Conservation (phyloP, 2,329 filamentous ascomycete genomes). For the Ilyonectria destructans region DNA sequence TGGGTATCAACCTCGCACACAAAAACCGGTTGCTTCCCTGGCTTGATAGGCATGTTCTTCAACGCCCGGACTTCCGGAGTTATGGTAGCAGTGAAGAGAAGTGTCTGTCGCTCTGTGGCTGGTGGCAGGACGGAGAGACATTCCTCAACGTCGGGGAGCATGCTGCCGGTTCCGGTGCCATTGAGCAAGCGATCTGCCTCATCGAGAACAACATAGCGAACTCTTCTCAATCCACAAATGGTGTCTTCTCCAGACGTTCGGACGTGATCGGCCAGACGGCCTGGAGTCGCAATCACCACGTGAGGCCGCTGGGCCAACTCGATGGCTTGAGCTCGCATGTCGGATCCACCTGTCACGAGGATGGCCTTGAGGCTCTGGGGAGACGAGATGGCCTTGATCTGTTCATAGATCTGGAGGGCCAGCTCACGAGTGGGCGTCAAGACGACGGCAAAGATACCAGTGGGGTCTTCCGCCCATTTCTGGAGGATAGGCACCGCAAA, state of each 20-base stretch:
- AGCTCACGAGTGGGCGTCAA: slow-evolving; percentile 93
- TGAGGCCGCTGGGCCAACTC: slow-evolving; percentile 87
- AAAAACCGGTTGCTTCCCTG: slow-evolving; percentile 84
- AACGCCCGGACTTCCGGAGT: slow-evolving; percentile 92
- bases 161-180: slow-evolving; percentile 81
- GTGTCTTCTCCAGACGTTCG: slow-evolving; percentile 93
- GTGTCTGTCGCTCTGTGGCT: slow-evolving; percentile 86
- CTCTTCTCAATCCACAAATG: slow-evolving; percentile 83
- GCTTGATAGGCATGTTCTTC: slow-evolving; percentile 81
- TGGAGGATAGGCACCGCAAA: slow-evolving; percentile 96
- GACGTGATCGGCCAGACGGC: slow-evolving; percentile 94
- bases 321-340: slow-evolving; percentile 93
- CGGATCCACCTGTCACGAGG: slow-evolving; percentile 92
- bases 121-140: slow-evolving; percentile 88
- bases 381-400: slow-evolving; percentile 93
- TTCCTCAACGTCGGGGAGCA: slow-evolving; percentile 94
- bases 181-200: slow-evolving; percentile 93
- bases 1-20: slow-evolving; percentile 90
- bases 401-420: slow-evolving; percentile 95
- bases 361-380: slow-evolving; percentile 90
- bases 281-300: slow-evolving; percentile 94
- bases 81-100: slow-evolving; percentile 96
- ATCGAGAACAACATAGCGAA: slow-evolving; percentile 91
- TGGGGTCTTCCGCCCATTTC: slow-evolving; percentile 92
- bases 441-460: slow-evolving; percentile 90